Evolutionary conservation across 1,284 basidiomycete genomes (phyloP), one percentile per base, ranked within the genome.

Genomic region (Trichosporon ovoides): DNA sequence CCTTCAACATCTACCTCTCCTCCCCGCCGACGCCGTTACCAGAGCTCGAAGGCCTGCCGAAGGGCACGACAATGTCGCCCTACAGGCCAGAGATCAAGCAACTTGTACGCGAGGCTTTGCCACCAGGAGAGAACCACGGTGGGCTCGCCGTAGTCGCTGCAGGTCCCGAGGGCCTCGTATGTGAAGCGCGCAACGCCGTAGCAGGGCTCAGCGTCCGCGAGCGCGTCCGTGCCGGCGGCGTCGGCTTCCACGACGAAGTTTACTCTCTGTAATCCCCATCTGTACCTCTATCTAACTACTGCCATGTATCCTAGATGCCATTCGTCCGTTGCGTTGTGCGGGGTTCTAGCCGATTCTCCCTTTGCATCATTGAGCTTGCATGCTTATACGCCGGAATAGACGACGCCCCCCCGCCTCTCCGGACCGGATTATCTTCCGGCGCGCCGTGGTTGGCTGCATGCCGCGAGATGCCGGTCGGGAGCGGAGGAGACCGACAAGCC

Each of bases 61-160:
- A 49, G 1, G 60, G 56, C 22, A 69, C 70, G 10, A 69, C 64
- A 1, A 58, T 74, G 2, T 66, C 66, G 3, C 67, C 70, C 0
- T 70, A 67, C 55, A 64, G 71, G n/a, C 72, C 72, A 6, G 63
- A 68, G 20, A 58, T 74, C 16, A 63, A 70, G 0, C 70, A 73
- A 55, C 65, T 74, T 19, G 67, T 74, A 0, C 61, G 70, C 28
- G 66, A 70, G 56, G 54, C 66, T 1, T 65, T 75, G 1, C 68
- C 70, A 2, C 55, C 38, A 1, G 59, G 46, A 14, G 46, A 18
- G 10, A 38, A 38, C 1, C 58, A 57, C 43, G 69, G 66, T 7
- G 74, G 74, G 0, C 53, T 75, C 20, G 69, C 70, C 7, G 72
- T 76, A 19, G 57, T 76, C 4, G 73, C 73, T 2, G 74, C 73